Percentiles rank a stretch among this genome's conserved stretches.
Conservation (phyloP, 805 yeast species). For the Cyberlindnera misumaiensis region DNA sequence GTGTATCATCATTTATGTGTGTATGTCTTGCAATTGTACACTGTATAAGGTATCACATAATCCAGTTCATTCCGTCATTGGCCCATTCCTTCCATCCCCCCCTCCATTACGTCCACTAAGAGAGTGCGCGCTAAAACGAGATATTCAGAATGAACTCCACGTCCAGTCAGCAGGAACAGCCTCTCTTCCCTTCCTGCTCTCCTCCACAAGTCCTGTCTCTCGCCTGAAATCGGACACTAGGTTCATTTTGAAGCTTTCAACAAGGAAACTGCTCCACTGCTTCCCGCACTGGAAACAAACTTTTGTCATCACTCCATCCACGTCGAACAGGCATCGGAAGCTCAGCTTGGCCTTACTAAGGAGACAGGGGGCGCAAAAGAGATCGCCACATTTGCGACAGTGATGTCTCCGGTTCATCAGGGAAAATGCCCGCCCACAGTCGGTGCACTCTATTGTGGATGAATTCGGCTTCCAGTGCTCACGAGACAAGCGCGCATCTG, state of each 20-base stretch:
- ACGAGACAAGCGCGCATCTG: conserved; percentile 23
- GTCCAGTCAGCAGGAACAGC: conserved; percentile 59
- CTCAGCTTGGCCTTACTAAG: conserved; percentile 41
- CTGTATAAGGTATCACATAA: too few relatives aligned
- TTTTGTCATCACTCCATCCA: conserved; percentile 50
- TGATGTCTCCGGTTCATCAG: conserved; percentile 65
- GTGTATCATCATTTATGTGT: too few relatives aligned
- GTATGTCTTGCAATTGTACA: too few relatives aligned
- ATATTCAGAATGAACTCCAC: conserved; percentile 42
- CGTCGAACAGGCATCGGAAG: conserved; percentile 35
- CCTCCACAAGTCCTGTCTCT: background rate
- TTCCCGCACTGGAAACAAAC: conserved; percentile 54
- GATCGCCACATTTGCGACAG: conserved; percentile 67
- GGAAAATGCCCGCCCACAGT: conserved; percentile 54
- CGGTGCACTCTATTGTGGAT: conserved; percentile 46
- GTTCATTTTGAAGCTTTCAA: conserved; percentile 15
- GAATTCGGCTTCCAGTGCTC: conserved; percentile 64
- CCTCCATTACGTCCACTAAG: too few relatives aligned
- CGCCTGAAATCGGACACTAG: conserved; percentile 12
- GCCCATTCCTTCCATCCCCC: too few relatives aligned
- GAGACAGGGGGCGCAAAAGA: conserved; percentile 57
- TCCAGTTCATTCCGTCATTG: too few relatives aligned
- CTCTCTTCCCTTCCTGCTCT: conserved; percentile 6
- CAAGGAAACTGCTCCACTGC: conserved; percentile 40
- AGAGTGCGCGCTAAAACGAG: too few relatives aligned